These are phyloP conservation scores for Avicennia marina DNA, from an alignment of 257 asterid species.

Conservation along the genomic window DNA sequence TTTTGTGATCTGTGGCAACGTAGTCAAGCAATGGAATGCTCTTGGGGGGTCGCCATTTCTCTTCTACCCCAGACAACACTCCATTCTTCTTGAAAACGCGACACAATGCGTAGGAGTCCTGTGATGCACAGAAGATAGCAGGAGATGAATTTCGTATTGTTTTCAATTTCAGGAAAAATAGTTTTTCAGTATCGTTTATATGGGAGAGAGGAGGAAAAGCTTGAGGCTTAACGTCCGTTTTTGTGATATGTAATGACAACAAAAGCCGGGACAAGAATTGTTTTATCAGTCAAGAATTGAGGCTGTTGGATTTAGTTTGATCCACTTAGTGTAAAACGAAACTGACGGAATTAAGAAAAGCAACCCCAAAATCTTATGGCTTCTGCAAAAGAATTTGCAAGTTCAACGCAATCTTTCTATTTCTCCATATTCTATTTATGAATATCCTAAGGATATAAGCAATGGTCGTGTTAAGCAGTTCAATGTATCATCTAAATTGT, in stretches of 20 bases:
- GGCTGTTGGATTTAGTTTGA: constrained; percentile 48
- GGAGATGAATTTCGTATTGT: constrained; percentile 3
- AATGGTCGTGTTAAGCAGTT: constrained; percentile 17
- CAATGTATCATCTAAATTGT: background rate
- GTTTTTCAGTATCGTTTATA: constrained; percentile 16
- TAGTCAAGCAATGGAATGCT: constrained; percentile 50
- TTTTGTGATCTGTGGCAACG: constrained; percentile 46
- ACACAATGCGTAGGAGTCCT: constrained; percentile 93
- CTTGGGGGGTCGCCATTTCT: constrained; percentile 68
- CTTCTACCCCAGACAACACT: constrained; percentile 69
- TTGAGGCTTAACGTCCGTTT: constrained; percentile 16
- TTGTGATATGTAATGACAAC: constrained; percentile 33
- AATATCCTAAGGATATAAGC: constrained; percentile 6
- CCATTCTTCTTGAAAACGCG: constrained; percentile 97
- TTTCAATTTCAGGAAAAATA: background rate
- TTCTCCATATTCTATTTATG: constrained; percentile 11
- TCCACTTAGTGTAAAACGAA: constrained; percentile 29
- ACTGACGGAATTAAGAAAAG: constrained; percentile 19
- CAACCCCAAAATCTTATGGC: too few species aligned
- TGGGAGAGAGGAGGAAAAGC: constrained; percentile 15
- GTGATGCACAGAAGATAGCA: too few species aligned
- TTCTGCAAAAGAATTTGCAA: constrained; percentile 32
- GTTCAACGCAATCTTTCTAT: constrained; percentile 35
- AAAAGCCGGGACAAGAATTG: constrained; percentile 28
- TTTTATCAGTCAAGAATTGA: constrained; percentile 49